Base-by-base conservation (phyloP, 2,329 filamentous ascomycete genomes). In the Mycosphaerella sp. region DNA sequence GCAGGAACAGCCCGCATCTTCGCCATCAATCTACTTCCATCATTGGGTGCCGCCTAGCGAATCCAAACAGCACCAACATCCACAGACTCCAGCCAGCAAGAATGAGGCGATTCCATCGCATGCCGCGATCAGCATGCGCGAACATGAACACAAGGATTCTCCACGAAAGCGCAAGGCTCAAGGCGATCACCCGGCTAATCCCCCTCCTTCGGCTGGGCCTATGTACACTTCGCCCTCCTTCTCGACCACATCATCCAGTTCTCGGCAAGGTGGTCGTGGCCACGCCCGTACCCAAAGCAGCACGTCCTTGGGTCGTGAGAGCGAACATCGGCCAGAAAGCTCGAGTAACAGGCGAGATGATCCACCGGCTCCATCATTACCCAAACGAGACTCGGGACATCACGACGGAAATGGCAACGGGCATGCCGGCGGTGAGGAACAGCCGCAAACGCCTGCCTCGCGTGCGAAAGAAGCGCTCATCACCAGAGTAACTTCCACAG, bases 41-140 rank as follows among this genome's bases (percentile, higher is more conserved):
- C 88, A 95, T 66, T 95, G 89, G 89, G 86, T 91, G 53, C 89
- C 89, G 41, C 89, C 89, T 12, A 79, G 77, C 57, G 77, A 74
- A 48, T 67, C 70, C 49, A 66, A 79, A 53, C 72, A 76, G 51
- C 81, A 82, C 62, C 50, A 53, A 30, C 83, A 86, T 66, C 85
- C 86, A 54, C 80, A 79, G 63, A 86, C 85, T 56, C 85, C 87
- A 64, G 84, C 86, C 83, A 85, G 81, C 70, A 74, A 71, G 69
- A 68, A 68, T 63, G 70, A 71, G 56, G 71, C 70, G 56, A 60
- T 64, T 56, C 71, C 70, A 60, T 70, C 72, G 59, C 71, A 82
- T 81, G 75, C 71, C 62, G 55, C 66, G 66, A 66, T 70, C 63
- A 64, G 77, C 70, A 60, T 72, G 70, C 70, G 73, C 72, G 69